These are phyloP conservation scores for Circinella minor DNA, from an alignment of 371 early-diverging fungal species.

Conservation along the genomic window DNA sequence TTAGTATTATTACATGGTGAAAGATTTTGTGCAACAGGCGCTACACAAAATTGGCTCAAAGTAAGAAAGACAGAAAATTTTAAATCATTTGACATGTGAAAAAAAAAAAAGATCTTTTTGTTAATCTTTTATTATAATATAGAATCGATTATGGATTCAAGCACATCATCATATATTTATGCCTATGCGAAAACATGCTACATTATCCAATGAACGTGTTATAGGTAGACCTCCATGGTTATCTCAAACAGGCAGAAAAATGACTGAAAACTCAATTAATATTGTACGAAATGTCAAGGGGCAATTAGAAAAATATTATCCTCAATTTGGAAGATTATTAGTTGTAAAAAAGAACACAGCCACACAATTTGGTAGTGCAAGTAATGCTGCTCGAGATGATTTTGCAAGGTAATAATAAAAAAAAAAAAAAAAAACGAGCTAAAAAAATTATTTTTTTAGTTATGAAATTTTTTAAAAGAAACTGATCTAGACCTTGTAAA, in stretches of 20 bases:
- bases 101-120: no score
- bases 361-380: constrained; percentile 25
- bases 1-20: constrained; percentile 88
- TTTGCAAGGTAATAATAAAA: constrained; percentile 58
- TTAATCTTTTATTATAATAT: not conserved
- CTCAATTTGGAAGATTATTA: constrained; percentile 40
- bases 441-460: no score
- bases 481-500: no score
- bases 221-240: constrained; percentile 57
- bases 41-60: constrained; percentile 91
- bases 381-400: constrained; percentile 54
- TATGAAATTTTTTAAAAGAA: no score
- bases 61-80: constrained; percentile 23
- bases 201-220: constrained; percentile 26
- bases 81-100: not conserved
- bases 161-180: constrained; percentile 97
- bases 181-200: constrained; percentile 61
- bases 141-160: constrained; percentile 92
- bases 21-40: constrained; percentile 77
- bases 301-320: constrained; percentile 73
- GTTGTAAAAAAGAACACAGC: constrained; percentile 37
- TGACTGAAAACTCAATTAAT: constrained; percentile 55
- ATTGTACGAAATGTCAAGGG: constrained; percentile 69
- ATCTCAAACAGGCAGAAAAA: constrained; percentile 56
- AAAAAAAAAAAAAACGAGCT: not conserved